Percentiles rank a stretch among this genome's conserved stretches.
Conservation (phyloP, 164 flowering plant species). For the Magnolia changhungtana region DNA sequence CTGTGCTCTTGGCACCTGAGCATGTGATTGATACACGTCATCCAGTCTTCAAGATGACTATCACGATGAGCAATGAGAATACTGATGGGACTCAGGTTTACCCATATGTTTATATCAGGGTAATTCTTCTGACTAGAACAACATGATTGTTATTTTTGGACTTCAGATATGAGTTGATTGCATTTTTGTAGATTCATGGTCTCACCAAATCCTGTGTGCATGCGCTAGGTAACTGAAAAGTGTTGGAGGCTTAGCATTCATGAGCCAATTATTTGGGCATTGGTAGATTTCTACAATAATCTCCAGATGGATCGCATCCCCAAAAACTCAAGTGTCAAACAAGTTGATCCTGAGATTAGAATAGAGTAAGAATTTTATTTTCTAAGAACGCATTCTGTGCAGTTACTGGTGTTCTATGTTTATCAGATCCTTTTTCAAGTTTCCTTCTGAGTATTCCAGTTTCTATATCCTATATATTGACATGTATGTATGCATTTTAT, state of each 20-base stretch:
- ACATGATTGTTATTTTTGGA: neutral
- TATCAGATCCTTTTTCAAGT: no score
- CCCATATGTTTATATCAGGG: conserved; percentile 85
- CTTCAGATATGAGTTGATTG: neutral
- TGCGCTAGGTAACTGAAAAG: conserved; percentile 72
- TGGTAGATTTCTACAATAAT: conserved; percentile 62
- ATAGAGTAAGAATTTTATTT: conserved; percentile 55
- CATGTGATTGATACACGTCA: conserved; percentile 48
- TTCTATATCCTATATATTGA: no score
- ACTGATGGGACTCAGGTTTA: conserved; percentile 73
- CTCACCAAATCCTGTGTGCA: conserved; percentile 13
- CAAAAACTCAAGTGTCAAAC: conserved; percentile 48
- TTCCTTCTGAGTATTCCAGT: no score
- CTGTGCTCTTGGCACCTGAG: conserved; percentile 90
- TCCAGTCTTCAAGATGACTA: conserved; percentile 86
- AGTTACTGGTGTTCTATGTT: no score
- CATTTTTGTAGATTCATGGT: neutral
- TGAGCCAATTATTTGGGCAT: conserved; percentile 95
- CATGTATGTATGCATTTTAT: no score
- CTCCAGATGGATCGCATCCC: conserved; percentile 78
- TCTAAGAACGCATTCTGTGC: no score
- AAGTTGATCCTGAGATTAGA: conserved; percentile 96
- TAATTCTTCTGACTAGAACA: conserved; percentile 24
- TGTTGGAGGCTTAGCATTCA: conserved; percentile 83
- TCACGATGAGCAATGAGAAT: conserved; percentile 65